A percentile compares a stretch with the other conserved stretches of the same genome.
phyloP scores from a whole-genome alignment of 2,329 filamentous ascomycete genomes.

The Penicillium sp. region DNA sequence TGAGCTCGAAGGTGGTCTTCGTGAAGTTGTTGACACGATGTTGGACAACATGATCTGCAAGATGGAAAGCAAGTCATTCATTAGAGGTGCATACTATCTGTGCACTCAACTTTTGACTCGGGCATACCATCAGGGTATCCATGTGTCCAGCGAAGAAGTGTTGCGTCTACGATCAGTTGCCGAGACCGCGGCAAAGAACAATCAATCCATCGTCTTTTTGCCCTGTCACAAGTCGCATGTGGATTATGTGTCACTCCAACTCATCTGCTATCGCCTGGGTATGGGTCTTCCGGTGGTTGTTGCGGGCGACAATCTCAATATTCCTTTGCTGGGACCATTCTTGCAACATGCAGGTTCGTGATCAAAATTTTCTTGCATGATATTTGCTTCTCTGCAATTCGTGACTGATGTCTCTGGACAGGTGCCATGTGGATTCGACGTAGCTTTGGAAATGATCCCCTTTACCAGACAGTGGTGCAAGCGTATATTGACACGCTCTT shows the following conservation, averaged over 20 bases:
- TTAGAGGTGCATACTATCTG: constrained; percentile 85
- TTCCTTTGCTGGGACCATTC: constrained; percentile 82
- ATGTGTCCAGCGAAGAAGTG: constrained; percentile 92
- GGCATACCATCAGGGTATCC: constrained; percentile 93
- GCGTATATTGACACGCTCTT: constrained; percentile 90
- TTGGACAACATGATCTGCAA: constrained; percentile 98
- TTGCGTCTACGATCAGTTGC: constrained; percentile 75
- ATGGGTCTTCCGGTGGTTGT: constrained; percentile 86
- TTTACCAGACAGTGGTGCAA: constrained; percentile 91
- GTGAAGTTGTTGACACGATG: constrained; percentile 77
- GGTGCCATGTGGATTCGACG: constrained; percentile 93
- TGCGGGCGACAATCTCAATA: constrained; percentile 92
- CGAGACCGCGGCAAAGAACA: constrained; percentile 72
- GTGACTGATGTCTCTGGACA: constrained; percentile 21
- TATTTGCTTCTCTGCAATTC: no score
- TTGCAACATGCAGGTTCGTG: constrained; percentile 74
- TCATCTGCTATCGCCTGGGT: constrained; percentile 92
- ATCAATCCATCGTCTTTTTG: constrained; percentile 92
- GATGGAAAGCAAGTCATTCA: constrained; percentile 91
- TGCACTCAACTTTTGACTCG: constrained; percentile 80
- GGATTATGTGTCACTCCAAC: constrained; percentile 89
- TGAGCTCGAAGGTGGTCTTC: constrained; percentile 66
- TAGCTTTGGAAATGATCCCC: constrained; percentile 82
- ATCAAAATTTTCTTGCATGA: background rate
- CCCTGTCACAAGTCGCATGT: constrained; percentile 93